Evolutionary conservation across 2,329 filamentous ascomycete genomes (phyloP), one percentile per base, ranked within the genome.

Genomic region (Diplodia seriata): DNA sequence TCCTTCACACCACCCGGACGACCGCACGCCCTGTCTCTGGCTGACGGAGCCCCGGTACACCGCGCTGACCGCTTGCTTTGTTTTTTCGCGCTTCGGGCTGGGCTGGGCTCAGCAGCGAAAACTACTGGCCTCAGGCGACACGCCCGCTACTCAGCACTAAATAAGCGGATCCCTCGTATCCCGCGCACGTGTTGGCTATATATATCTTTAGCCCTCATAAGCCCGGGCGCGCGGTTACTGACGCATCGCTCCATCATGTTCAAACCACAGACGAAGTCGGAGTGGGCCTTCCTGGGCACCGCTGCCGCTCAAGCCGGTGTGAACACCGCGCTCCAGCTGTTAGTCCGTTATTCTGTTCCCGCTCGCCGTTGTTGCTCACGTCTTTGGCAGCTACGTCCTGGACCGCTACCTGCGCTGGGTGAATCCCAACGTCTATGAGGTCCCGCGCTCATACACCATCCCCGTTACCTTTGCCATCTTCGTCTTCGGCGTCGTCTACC

Each of bases 401-500:
- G 51, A 31, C 50, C 62, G 50, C 5, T 65, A 55, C 29, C 62
- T 54, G 33, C 49, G 36, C 8, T 65, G 62, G 62, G 62, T 55
- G 33, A 65, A 55, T n/a, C 62, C 62, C 1, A 54, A 31, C 20
- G 49, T 55, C 49, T 54, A 43, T 26, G 33, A 65, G 38, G 49
- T 65, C 36, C 20, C 49, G 8, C 20, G 15, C 14, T 54, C 62
- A 8, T 65, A 65, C 50, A 65, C 50, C 5, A 31, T 55, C 4
- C 62, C 62, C 20, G 62, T 65, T 18, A 54, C 49, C 51, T 47
- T 65, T 38, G 49, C 49, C 36, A 33, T 65, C 51, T 65, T 70
- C 20, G 68, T 68, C 2, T 47, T 75, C 6, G 73, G 73, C 23
- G 69, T 68, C 38, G 18, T 75, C 5, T 75, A 71, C 66, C 72